Evolutionary conservation across 1,284 basidiomycete genomes (phyloP).

Genomic region (Cutaneotrichosporon sp.): DNA sequence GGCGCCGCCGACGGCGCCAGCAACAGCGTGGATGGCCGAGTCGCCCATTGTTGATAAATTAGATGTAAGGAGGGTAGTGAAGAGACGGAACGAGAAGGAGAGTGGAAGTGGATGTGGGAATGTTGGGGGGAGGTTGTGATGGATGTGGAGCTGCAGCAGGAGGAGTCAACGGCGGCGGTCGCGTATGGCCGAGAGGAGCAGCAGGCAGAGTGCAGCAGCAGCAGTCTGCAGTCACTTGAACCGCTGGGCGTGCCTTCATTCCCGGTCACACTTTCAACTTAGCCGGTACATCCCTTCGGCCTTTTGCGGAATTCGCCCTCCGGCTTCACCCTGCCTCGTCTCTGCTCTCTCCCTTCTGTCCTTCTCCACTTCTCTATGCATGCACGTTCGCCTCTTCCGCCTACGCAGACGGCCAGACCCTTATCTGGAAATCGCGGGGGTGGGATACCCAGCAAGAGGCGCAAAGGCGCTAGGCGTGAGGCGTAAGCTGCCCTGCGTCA

Average conservation of each 20-base stretch:
- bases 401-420: neutral
- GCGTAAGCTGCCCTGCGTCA: neutral
- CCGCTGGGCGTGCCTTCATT: neutral
- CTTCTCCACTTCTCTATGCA: neutral
- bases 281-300: neutral
- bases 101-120: neutral
- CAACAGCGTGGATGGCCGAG: constrained; percentile 83
- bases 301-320: constrained; percentile 7
- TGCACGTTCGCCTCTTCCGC: neutral
- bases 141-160: neutral
- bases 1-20: constrained; percentile 88
- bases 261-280: neutral
- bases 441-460: neutral
- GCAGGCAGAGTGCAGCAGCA: too few species aligned
- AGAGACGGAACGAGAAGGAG: neutral
- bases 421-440: neutral
- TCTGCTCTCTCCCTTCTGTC: neutral
- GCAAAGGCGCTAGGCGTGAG: neutral
- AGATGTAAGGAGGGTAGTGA: neutral
- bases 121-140: too few species aligned
- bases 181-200: too few species aligned
- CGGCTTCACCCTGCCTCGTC: neutral
- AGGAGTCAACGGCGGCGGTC: neutral
- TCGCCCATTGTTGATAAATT: constrained; percentile 56
- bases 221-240: too few species aligned